Conservation (phyloP, 768 basidiomycete species). For the Termitomyces bulborhizus region DNA sequence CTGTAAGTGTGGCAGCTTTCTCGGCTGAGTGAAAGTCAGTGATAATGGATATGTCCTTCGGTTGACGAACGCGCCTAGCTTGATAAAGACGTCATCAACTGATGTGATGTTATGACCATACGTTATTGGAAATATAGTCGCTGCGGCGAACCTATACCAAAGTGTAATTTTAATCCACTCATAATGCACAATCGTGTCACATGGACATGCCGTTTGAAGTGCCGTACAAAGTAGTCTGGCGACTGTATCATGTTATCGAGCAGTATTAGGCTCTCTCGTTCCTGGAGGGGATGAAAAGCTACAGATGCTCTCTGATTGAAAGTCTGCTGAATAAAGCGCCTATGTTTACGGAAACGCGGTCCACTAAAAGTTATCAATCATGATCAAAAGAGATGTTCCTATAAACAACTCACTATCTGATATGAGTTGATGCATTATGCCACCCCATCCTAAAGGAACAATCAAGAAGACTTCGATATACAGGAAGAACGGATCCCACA, state of each 20-base stretch:
- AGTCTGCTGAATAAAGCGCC: slow-evolving; percentile 41
- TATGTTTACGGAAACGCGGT: slow-evolving; percentile 45
- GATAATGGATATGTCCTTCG: background rate
- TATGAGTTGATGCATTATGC: slow-evolving; percentile 39
- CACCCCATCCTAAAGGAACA: slow-evolving; percentile 38
- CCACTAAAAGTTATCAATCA: slow-evolving; percentile 25
- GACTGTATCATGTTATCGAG: slow-evolving; percentile 31
- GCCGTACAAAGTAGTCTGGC: slow-evolving; percentile 33
- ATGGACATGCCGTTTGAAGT: slow-evolving; percentile 33
- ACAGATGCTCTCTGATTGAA: slow-evolving; percentile 39
- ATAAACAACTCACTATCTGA: slow-evolving; percentile 33
- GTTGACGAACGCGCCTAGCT: slow-evolving; percentile 27
- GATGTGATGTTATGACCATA: slow-evolving; percentile 41
- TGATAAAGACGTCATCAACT: slow-evolving; percentile 36
- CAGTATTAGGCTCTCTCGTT: slow-evolving; percentile 34
- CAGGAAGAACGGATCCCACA: slow-evolving; percentile 26
- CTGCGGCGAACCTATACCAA: slow-evolving; percentile 36
- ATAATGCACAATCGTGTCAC: background rate
- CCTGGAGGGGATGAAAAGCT: slow-evolving; percentile 34
- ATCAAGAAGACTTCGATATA: background rate
- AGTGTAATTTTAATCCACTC: background rate
- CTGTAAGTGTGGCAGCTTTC: slow-evolving; percentile 38
- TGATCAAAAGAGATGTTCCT: background rate
- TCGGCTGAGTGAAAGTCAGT: slow-evolving; percentile 27
- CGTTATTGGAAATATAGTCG: slow-evolving; percentile 41